Evolutionary conservation across 768 basidiomycete species (phyloP).

Genomic region (Mycena metata): DNA sequence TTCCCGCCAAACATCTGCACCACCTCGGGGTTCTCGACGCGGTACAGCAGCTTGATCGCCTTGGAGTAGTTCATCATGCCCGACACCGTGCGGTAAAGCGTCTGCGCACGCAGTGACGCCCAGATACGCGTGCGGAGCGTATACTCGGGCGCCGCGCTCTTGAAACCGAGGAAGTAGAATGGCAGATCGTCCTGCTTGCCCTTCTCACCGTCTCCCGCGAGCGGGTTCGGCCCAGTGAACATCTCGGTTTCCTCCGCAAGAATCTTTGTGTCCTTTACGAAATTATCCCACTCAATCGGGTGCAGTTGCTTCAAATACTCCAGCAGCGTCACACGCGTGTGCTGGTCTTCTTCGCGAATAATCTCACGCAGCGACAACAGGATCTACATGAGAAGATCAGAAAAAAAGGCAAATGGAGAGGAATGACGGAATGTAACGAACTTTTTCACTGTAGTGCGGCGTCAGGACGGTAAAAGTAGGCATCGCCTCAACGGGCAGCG

Average conservation of each 20-base stretch:
- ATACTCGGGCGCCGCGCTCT: conserved; percentile 97
- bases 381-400: conserved; percentile 65
- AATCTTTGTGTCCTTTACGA: conserved; percentile 99
- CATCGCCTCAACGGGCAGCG: conserved; percentile 98
- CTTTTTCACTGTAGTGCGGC: conserved; percentile 99
- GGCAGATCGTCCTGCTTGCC: conserved; percentile 93
- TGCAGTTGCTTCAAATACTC: conserved; percentile 99
- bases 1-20: conserved; percentile 98
- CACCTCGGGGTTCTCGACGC: conserved; percentile 99
- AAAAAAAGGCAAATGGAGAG: conserved; percentile 16
- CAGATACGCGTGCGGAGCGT: conserved; percentile 99
- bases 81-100: conserved; percentile 97
- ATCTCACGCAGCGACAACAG: conserved; percentile 96
- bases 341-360: conserved; percentile 98
- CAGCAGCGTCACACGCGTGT: conserved; percentile 95
- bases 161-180: conserved; percentile 99
- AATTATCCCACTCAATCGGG: conserved; percentile 99
- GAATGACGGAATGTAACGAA: conserved; percentile 41
- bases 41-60: conserved; percentile 99
- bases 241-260: conserved; percentile 94
- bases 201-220: conserved; percentile 80
- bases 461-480: conserved; percentile 99
- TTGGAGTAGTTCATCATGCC: conserved; percentile 99
- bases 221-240: conserved; percentile 82
- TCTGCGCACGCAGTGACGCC: conserved; percentile 99